phyloP scores from a whole-genome alignment of 306 rosid genomes.

The Bauhinia variegata region DNA sequence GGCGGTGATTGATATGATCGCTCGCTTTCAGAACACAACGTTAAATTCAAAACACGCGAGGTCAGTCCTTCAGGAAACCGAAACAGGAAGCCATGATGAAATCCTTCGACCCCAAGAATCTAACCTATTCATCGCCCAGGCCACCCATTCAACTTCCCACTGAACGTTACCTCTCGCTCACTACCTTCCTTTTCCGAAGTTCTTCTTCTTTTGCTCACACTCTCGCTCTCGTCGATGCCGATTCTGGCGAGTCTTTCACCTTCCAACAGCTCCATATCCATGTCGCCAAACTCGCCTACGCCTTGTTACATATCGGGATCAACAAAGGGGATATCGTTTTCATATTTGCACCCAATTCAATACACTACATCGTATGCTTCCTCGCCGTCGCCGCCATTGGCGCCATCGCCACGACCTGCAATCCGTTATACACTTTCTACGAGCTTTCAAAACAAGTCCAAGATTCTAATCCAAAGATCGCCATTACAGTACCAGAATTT shows the following conservation, averaged over 20 bases:
- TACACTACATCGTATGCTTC: constrained; percentile 21
- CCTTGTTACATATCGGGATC: constrained; percentile 29
- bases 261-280: constrained; percentile 45
- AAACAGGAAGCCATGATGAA: constrained; percentile 37
- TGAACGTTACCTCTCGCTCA: constrained; percentile 45
- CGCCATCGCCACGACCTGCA: constrained; percentile 39
- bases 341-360: constrained; percentile 38
- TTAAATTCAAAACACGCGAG: too few relatives aligned
- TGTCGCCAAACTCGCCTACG: constrained; percentile 37
- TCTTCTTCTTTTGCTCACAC: constrained; percentile 32
- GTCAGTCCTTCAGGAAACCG: too few relatives aligned
- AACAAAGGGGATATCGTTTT: constrained; percentile 41
- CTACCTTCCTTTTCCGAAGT: constrained; percentile 55
- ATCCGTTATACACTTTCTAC: constrained; percentile 28
- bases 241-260: constrained; percentile 40
- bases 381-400: constrained; percentile 27
- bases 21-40: too few relatives aligned
- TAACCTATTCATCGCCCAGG: constrained; percentile 43
- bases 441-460: constrained; percentile 43
- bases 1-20: too few relatives aligned
- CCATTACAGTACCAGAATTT: constrained; percentile 41
- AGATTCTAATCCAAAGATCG: constrained; percentile 47
- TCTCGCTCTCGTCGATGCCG: constrained; percentile 45
- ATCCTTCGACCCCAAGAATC: constrained; percentile 42
- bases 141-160: constrained; percentile 49